A percentile compares a stretch with the other conserved stretches of the same genome.
Evolutionary conservation across 306 rosid species (phyloP).

Genomic region (Trichosanthes cucumerina): DNA sequence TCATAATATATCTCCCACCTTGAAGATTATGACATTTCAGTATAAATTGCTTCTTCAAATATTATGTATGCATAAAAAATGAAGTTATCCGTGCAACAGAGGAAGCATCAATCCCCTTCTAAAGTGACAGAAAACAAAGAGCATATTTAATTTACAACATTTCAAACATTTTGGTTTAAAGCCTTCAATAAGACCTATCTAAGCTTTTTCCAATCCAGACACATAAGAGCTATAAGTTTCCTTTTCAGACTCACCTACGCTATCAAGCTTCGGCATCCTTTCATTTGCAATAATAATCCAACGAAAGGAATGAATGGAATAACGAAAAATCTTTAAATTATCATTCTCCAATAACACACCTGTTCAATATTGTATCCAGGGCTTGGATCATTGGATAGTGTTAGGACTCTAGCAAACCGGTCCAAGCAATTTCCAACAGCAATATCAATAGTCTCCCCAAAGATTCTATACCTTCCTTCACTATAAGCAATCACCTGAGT

Average conservation of each 20-base stretch:
- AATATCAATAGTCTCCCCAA: conserved; percentile 90
- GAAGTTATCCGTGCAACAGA: background rate
- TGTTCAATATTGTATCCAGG: conserved; percentile 93
- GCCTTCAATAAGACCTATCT: background rate
- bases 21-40: background rate
- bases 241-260: background rate
- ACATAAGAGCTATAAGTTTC: background rate
- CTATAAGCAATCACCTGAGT: conserved; percentile 93
- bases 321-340: background rate
- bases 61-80: background rate
- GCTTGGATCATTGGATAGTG: conserved; percentile 78
- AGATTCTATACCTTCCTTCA: conserved; percentile 79
- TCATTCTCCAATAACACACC: conserved; percentile 24
- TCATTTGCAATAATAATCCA: background rate
- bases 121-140: too few relatives aligned
- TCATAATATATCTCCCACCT: background rate
- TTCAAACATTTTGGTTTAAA: background rate
- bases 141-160: background rate
- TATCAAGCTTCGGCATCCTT: background rate
- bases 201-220: background rate
- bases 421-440: conserved; percentile 97
- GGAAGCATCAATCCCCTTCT: too few relatives aligned
- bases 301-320: background rate
- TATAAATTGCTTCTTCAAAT: background rate
- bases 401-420: conserved; percentile 74